Evolutionary conservation across 2,329 filamentous ascomycete genomes (phyloP).

Genomic region (Pezicula radicicola): DNA sequence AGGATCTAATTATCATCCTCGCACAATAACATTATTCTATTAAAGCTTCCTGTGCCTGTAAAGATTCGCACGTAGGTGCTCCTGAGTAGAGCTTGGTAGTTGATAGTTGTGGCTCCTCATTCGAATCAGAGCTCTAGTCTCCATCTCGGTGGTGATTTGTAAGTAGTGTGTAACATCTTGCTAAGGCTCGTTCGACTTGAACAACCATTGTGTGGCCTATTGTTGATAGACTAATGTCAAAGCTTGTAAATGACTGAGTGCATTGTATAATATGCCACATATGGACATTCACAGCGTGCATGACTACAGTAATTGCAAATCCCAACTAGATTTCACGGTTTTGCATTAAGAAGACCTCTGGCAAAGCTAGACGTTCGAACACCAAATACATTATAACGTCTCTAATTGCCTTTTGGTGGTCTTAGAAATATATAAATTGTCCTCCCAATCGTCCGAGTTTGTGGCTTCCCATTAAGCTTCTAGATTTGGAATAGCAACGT

Average conservation of each 20-base stretch:
- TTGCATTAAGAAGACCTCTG: neutral
- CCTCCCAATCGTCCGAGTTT: neutral
- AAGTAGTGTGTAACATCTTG: neutral
- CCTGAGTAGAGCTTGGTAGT: conserved; percentile 29
- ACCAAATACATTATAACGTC: neutral
- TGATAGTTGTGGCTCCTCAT: conserved; percentile 20
- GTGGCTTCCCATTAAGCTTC: neutral
- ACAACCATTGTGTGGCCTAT: neutral
- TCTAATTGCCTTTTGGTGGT: neutral
- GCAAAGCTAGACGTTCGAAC: neutral
- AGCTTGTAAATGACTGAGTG: conserved; percentile 22
- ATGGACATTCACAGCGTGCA: conserved; percentile 33
- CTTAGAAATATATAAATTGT: neutral
- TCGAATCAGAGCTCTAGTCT: conserved; percentile 13
- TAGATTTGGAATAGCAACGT: neutral
- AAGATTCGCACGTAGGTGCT: conserved; percentile 30
- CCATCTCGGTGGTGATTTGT: neutral
- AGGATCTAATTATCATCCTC: neutral
- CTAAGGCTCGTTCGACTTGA: neutral
- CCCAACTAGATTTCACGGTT: conserved; percentile 13
- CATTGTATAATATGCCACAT: conserved; percentile 31
- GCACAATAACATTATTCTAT: neutral
- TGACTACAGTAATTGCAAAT: conserved; percentile 29
- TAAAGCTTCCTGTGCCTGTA: conserved; percentile 16
- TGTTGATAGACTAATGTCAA: conserved; percentile 8